These are phyloP conservation scores for Biscogniauxia sp. DNA, from an alignment of 2,329 filamentous ascomycete species.

Conservation along the genomic window DNA sequence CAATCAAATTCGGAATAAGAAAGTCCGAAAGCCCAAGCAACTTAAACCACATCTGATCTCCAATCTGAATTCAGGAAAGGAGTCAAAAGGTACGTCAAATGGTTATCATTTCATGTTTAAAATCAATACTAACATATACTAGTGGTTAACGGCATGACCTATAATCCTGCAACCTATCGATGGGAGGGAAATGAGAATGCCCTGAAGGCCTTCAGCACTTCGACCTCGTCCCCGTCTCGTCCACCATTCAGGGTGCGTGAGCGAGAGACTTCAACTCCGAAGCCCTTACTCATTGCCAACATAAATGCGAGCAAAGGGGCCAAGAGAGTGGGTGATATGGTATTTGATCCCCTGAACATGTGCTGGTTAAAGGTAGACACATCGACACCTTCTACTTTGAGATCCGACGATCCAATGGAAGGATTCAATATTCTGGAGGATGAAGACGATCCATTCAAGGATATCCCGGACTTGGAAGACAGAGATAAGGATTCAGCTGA, in stretches of 20 bases:
- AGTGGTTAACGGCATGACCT: constrained; percentile 94
- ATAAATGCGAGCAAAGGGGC: constrained; percentile 81
- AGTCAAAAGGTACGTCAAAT: constrained; percentile 70
- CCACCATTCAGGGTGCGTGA: constrained; percentile 46
- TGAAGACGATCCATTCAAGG: constrained; percentile 91
- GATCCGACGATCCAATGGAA: constrained; percentile 57
- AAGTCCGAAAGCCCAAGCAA: constrained; percentile 55
- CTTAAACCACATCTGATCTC: constrained; percentile 85
- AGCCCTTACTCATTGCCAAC: constrained; percentile 85
- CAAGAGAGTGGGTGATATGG: constrained; percentile 96
- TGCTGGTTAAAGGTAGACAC: constrained; percentile 84
- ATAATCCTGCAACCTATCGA: constrained; percentile 79
- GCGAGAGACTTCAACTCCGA: constrained; percentile 57
- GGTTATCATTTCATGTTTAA: constrained; percentile 1
- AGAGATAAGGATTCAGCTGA: constrained; percentile 49
- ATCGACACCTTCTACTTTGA: constrained; percentile 44
- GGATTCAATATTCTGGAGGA: constrained; percentile 72
- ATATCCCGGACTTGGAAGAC: constrained; percentile 89
- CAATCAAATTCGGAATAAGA: constrained; percentile 50
- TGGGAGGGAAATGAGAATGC: constrained; percentile 98
- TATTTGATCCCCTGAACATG: constrained; percentile 96
- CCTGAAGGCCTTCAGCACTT: constrained; percentile 72
- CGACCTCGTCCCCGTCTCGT: constrained; percentile 51
- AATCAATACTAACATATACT: constrained; percentile 29
- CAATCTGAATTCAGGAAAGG: constrained; percentile 70